Conservation (phyloP, 352 stramenopile genomes). For the Lagenidium giganteum region DNA sequence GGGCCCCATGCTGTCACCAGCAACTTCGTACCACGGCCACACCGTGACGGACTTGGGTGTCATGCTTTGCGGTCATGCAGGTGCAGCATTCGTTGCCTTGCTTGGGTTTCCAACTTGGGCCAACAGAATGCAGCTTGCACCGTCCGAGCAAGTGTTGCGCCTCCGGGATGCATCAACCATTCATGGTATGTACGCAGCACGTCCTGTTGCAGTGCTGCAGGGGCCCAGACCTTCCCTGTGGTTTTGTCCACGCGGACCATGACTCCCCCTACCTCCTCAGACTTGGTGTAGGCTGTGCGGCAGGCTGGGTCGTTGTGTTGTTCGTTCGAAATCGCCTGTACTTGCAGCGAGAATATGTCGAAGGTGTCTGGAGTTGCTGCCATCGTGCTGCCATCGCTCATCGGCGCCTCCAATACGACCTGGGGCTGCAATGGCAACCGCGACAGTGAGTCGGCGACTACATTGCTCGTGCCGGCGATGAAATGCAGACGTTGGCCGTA, state of each 20-base stretch:
- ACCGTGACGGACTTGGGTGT: background rate
- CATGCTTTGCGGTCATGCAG: background rate
- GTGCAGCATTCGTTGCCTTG: background rate
- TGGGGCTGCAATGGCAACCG: background rate
- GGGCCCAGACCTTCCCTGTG: too few relatives aligned
- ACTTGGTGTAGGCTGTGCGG: too few relatives aligned
- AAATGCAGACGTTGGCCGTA: background rate
- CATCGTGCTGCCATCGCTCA: too few relatives aligned
- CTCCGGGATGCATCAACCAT: background rate
- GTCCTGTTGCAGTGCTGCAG: too few relatives aligned
- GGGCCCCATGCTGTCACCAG: conserved; percentile 1
- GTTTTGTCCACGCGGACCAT: too few relatives aligned
- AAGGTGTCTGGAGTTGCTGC: too few relatives aligned
- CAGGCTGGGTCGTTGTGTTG: too few relatives aligned
- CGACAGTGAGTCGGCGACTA: conserved; percentile 3
- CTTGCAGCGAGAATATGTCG: too few relatives aligned
- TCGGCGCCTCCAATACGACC: too few relatives aligned
- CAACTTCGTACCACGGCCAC: background rate
- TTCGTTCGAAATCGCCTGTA: too few relatives aligned
- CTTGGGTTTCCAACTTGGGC: background rate
- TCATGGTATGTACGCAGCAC: too few relatives aligned
- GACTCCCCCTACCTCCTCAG: too few relatives aligned
- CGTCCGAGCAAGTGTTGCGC: background rate
- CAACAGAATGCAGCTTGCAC: background rate
- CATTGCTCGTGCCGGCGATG: conserved; percentile 1